Evolutionary conservation across 208 protist genomes (phyloP).

Genomic region (Acanthamoeba culbertsoni): DNA sequence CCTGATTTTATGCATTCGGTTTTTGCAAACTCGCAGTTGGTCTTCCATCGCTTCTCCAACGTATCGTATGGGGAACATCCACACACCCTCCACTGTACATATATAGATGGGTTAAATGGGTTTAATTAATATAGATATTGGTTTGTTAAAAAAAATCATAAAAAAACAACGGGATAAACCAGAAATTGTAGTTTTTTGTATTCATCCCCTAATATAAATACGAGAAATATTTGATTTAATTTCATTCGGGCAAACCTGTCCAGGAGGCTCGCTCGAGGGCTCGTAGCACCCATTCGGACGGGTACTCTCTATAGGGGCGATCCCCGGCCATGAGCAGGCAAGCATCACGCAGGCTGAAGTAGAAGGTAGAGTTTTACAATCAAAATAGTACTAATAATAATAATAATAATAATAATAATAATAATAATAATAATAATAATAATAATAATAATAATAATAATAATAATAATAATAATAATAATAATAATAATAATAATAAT

Average conservation of each 20-base stretch:
- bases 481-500: background rate
- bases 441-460: background rate
- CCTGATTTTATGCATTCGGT: background rate
- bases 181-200: background rate
- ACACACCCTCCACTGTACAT: conserved; percentile 31
- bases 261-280: background rate
- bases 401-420: background rate
- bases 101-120: background rate
- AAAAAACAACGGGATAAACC: background rate
- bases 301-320: background rate
- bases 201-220: background rate
- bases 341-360: background rate
- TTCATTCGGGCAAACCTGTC: background rate
- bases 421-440: background rate
- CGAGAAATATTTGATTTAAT: background rate
- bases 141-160: no score
- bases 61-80: conserved; percentile 36
- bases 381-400: background rate
- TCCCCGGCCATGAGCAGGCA: conserved; percentile 18
- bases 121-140: no score
- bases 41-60: background rate
- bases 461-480: background rate
- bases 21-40: background rate
- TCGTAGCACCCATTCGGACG: background rate
- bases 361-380: background rate